These are phyloP conservation scores for Hymenochaete sp. DNA, from an alignment of 1,284 basidiomycete genomes.

Conservation along the genomic window DNA sequence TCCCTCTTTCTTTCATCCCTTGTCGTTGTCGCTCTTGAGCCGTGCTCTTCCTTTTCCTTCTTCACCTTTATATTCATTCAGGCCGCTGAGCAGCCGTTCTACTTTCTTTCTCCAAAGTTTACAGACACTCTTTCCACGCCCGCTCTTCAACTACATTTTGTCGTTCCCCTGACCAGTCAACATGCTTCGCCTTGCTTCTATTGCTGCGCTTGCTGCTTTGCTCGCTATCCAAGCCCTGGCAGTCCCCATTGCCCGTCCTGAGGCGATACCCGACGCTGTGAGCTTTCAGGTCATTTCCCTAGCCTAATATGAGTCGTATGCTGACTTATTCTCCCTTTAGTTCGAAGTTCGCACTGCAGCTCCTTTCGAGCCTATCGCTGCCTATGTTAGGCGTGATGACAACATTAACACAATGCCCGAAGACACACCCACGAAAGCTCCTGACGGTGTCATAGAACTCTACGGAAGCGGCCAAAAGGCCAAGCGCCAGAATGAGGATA, in stretches of 20 bases:
- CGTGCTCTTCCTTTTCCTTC: constrained; percentile 22
- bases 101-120: constrained; percentile 8
- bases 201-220: constrained; percentile 35
- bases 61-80: constrained; percentile 17
- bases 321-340: constrained; percentile 17
- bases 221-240: constrained; percentile 40
- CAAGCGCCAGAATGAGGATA: constrained; percentile 20
- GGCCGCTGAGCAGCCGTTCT: too few species aligned
- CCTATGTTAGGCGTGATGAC: constrained; percentile 33
- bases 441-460: constrained; percentile 21
- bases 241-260: constrained; percentile 33
- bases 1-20: constrained; percentile 19
- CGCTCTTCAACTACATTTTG: constrained; percentile 17
- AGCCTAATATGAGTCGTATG: background rate
- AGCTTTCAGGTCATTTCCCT: constrained; percentile 3
- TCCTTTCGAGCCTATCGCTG: constrained; percentile 38
- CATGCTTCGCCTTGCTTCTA: constrained; percentile 30
- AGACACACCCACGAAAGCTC: constrained; percentile 24
- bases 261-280: constrained; percentile 30
- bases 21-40: constrained; percentile 20
- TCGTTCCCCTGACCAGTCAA: constrained; percentile 13
- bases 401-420: constrained; percentile 29
- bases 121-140: background rate
- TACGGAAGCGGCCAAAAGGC: constrained; percentile 20
- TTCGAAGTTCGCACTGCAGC: constrained; percentile 23